phyloP scores from a whole-genome alignment of 768 basidiomycete genomes.

The Phanerodontia chrysosporium region DNA sequence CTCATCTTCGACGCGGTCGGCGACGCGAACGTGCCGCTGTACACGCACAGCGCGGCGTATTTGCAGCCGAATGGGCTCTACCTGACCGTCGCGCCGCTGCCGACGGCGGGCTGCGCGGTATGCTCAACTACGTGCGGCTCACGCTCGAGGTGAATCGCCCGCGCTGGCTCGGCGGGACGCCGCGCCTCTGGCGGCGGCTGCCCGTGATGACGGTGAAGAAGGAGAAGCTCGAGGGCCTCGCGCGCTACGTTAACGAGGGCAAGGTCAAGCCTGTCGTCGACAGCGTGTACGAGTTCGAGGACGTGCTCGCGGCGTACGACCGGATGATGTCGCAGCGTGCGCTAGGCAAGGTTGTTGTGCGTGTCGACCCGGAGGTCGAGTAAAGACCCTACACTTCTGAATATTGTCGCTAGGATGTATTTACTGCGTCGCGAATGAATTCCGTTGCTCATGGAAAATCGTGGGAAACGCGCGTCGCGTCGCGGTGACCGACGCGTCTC shows the following conservation, averaged over 20 bases:
- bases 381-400: background rate
- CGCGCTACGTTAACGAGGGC: constrained; percentile 6
- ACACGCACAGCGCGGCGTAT: constrained; percentile 44
- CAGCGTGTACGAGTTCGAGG: constrained; percentile 52
- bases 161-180: constrained; percentile 48
- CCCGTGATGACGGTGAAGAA: background rate
- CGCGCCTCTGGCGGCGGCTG: constrained; percentile 31
- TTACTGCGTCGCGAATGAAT: too few relatives aligned
- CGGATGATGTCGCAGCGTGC: constrained; percentile 52
- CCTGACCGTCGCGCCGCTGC: constrained; percentile 45
- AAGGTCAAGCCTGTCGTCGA: constrained; percentile 54
- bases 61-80: constrained; percentile 51
- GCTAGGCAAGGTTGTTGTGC: constrained; percentile 67
- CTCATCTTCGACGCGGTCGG: constrained; percentile 60
- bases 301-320: constrained; percentile 59
- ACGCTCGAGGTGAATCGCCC: constrained; percentile 33
- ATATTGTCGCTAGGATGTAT: too few relatives aligned
- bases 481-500: background rate
- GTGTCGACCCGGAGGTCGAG: constrained; percentile 30
- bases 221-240: background rate
- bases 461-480: constrained; percentile 1
- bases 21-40: constrained; percentile 44
- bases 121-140: background rate
- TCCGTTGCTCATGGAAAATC: background rate
- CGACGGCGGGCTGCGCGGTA: constrained; percentile 25